Percentiles rank a stretch among this genome's conserved stretches.
Conservation (phyloP, 352 stramenopile genomes). For the Hyaloperonospora brassicae region DNA sequence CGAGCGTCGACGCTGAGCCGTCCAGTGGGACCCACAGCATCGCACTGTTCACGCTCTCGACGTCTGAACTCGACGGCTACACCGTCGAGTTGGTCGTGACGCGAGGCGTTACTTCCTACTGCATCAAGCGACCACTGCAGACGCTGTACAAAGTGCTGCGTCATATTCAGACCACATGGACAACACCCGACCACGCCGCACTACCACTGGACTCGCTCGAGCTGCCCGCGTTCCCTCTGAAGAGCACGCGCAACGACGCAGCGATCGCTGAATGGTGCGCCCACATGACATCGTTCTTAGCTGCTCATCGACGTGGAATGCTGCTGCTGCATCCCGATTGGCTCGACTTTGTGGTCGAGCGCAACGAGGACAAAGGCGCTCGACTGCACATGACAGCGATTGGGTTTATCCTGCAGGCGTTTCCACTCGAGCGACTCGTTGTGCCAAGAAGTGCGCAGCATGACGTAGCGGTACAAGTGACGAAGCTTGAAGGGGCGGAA, state of each 20-base stretch:
- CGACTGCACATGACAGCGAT: constrained; percentile 71
- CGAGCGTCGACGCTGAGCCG: constrained; percentile 41
- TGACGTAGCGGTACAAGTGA: constrained; percentile 41
- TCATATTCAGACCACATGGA: constrained; percentile 13
- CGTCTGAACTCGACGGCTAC: constrained; percentile 30
- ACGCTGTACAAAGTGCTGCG: constrained; percentile 36
- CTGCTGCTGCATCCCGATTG: constrained; percentile 36
- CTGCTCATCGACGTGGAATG: constrained; percentile 16
- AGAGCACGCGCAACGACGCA: constrained; percentile 39
- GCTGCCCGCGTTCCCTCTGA: constrained; percentile 45
- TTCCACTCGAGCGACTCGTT: constrained; percentile 57
- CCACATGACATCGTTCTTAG: constrained; percentile 52
- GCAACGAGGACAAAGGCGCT: constrained; percentile 33
- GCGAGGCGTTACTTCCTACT: constrained; percentile 41
- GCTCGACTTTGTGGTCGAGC: constrained; percentile 50
- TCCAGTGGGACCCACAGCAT: constrained; percentile 32
- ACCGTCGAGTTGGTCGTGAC: constrained; percentile 61
- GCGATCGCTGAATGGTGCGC: constrained; percentile 59
- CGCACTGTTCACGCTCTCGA: constrained; percentile 26
- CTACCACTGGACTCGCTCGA: background rate
- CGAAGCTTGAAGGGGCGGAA: constrained; percentile 19
- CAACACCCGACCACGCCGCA: constrained; percentile 1
- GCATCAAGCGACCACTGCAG: constrained; percentile 36
- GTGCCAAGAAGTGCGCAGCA: constrained; percentile 40
- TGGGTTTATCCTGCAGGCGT: constrained; percentile 78